A percentile compares a stretch with the other conserved stretches of the same genome.
These are phyloP conservation scores for Phlebiopsis gigantea DNA, from an alignment of 768 basidiomycete genomes.

Conservation along the genomic window DNA sequence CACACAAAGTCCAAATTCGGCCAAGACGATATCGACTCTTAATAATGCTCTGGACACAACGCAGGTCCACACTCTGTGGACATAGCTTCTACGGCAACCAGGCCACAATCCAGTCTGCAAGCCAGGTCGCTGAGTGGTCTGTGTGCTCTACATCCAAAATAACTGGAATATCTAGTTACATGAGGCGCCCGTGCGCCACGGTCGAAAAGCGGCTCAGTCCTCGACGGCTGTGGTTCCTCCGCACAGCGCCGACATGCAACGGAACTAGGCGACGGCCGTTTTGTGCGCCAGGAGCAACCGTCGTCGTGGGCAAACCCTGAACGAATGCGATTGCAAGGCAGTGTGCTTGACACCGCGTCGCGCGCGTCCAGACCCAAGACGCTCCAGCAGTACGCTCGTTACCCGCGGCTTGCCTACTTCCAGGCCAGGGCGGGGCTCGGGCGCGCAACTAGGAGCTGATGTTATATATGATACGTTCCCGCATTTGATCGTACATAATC, in stretches of 20 bases:
- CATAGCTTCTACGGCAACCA: not conserved
- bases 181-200: slow-evolving; percentile 6
- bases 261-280: no score
- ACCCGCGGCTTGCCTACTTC: not conserved
- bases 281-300: not conserved
- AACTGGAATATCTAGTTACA: not conserved
- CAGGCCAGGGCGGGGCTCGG: not conserved
- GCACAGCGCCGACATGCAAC: not conserved
- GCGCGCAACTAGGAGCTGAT: not conserved
- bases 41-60: slow-evolving; percentile 1
- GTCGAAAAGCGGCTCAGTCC: slow-evolving; percentile 5
- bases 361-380: not conserved
- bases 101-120: not conserved
- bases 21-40: not conserved
- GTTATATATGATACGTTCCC: not conserved
- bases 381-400: not conserved
- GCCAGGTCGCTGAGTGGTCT: not conserved
- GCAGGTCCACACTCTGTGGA: not conserved
- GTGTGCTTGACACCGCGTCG: slow-evolving; percentile 7
- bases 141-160: not conserved
- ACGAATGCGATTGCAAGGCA: not conserved
- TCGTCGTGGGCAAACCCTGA: not conserved
- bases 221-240: not conserved
- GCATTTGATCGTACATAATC: not conserved
- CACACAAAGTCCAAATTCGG: slow-evolving; percentile 12